A percentile compares a stretch with the other conserved stretches of the same genome.
Conservation (phyloP, 257 asterid species). For the Euphrasia confusa region DNA sequence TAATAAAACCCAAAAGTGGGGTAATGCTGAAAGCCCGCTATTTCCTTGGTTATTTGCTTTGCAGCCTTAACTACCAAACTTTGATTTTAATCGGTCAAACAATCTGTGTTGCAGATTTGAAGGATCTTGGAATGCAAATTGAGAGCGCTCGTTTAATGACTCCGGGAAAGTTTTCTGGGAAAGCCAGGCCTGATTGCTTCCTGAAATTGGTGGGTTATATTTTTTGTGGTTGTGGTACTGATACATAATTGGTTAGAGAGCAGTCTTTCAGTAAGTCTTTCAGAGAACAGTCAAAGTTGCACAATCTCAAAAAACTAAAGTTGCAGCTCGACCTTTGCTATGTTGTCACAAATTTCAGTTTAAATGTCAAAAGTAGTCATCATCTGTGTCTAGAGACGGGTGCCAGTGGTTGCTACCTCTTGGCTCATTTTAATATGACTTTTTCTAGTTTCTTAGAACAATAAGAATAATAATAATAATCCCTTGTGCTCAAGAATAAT, state of each 20-base stretch:
- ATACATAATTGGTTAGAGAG: slow-evolving; percentile 7
- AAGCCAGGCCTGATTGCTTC: slow-evolving; percentile 68
- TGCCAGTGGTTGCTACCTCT: slow-evolving; percentile 1
- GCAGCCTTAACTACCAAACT: slow-evolving; percentile 11
- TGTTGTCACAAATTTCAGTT: not conserved
- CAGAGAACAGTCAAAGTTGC: slow-evolving; percentile 2
- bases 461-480: not conserved
- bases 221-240: not conserved
- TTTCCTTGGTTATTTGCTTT: slow-evolving; percentile 19
- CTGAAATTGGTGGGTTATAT: slow-evolving; percentile 63
- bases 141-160: slow-evolving; percentile 63
- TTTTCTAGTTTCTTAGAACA: not conserved
- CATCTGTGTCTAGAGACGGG: slow-evolving; percentile 3
- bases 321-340: not conserved
- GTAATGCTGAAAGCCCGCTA: slow-evolving; percentile 15
- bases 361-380: not conserved
- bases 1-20: not conserved
- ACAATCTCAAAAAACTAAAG: slow-evolving; percentile 5
- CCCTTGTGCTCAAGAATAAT: not conserved
- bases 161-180: slow-evolving; percentile 59
- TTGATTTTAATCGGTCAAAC: slow-evolving; percentile 15
- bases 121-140: slow-evolving; percentile 56
- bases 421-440: slow-evolving; percentile 13
- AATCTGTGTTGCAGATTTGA: slow-evolving; percentile 46
- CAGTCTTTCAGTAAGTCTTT: not conserved